Base-by-base conservation (phyloP, 495 filamentous ascomycete species). In the Tuber magnatum region DNA sequence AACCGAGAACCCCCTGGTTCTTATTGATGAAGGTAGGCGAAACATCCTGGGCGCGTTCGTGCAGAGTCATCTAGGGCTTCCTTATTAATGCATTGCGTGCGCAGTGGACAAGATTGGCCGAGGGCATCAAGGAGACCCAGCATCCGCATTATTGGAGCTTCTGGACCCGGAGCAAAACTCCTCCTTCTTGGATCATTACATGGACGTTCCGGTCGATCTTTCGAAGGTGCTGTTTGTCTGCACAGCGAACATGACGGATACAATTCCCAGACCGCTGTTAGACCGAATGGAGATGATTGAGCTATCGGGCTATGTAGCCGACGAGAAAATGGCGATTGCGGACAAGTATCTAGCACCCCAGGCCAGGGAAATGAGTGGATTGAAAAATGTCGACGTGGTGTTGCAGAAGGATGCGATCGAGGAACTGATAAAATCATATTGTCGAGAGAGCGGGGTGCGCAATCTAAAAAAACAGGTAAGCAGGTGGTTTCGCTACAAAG, bases 301-400 rank as follows among this genome's bases (percentile, higher is more conserved):
- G 80, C 88, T 99, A 1, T 97, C 94, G 40, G 96, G 96, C 16
- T 99, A 99, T 81, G 95, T 99, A 39, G 89, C 94, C 22, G 94
- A 99, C 78, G 96, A 99, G 86, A 99, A 99, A 87, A 97, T 97
- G 91, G 94, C 96, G 3, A 99, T 99, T 79, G 96, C 96, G 24
- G 91, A 99, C 82, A 87, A 88, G 73, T 99, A 97, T 80, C 88
- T 99, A 69, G 93, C 92, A 1, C 96, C 96, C 22, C 90, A 92
- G 75, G 96, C 96, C 10, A 93, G 94, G 83, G 94, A 97, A 72
- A 84, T 97, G 71, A 93, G 92, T 71, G 96, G 96, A 22, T 85
- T 99, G 75, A 96, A 97, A 84, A 89, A 93, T 48, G 95, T 93
- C 42, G 91, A 97, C 82, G 95, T 99, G 44, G 86, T 85, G n/a